Percentiles rank a stretch among this genome's conserved stretches.
Conservation (phyloP, 1,284 basidiomycete genomes). For the Ganoderma boninense region DNA sequence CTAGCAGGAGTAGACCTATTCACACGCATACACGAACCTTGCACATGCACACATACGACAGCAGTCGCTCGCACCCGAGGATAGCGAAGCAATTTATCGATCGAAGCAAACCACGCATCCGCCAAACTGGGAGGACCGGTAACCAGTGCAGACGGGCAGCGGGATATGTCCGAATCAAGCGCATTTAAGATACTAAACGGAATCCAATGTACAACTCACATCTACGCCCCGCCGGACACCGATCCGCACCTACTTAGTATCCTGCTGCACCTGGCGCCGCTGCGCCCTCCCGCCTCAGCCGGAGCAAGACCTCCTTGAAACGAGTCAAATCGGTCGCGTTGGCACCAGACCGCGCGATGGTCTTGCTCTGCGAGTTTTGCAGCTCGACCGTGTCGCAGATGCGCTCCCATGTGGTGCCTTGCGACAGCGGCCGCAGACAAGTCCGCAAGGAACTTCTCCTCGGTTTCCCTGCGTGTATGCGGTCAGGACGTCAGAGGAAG, state of each 20-base stretch:
- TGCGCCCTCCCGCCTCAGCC: conserved; percentile 88
- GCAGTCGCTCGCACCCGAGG: neutral
- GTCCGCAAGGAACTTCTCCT: conserved; percentile 81
- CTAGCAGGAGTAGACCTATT: neutral
- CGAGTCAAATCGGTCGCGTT: conserved; percentile 91
- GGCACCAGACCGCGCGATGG: conserved; percentile 86
- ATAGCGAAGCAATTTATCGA: neutral
- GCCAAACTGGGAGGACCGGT: neutral
- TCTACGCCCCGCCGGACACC: neutral
- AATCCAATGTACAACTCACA: conserved; percentile 13
- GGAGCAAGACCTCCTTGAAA: conserved; percentile 91
- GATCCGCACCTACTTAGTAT: conserved; percentile 69
- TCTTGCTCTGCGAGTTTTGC: conserved; percentile 97
- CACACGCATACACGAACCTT: neutral
- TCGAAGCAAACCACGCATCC: neutral
- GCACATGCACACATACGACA: neutral
- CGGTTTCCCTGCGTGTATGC: conserved; percentile 74
- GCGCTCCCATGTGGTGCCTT: conserved; percentile 96
- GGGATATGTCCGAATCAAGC: neutral
- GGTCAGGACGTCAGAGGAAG: conserved; percentile 4
- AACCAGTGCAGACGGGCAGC: neutral
- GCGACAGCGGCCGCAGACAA: conserved; percentile 81
- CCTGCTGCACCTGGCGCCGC: conserved; percentile 92
- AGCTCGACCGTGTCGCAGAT: conserved; percentile 90
- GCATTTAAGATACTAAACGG: conserved; percentile 10